Conservation (phyloP, 2,329 filamentous ascomycete genomes). For the Neonectria punicea region DNA sequence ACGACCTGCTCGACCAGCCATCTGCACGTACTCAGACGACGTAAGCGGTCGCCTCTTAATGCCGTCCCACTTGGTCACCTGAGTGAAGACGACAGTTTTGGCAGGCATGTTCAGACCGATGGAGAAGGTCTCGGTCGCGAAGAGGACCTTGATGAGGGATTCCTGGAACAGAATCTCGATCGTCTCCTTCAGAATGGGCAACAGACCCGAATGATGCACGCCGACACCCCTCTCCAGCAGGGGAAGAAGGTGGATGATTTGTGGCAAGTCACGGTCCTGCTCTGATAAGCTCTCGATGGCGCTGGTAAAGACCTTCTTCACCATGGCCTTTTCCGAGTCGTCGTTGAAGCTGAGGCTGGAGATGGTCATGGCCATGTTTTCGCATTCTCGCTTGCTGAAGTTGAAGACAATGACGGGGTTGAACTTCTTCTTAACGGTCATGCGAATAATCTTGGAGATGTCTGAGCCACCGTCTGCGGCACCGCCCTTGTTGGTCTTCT, state of each 20-base stretch:
- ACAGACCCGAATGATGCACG: conserved; percentile 93
- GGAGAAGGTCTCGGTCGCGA: conserved; percentile 98
- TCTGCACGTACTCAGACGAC: conserved; percentile 96
- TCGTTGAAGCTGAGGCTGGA: conserved; percentile 93
- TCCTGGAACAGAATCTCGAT: conserved; percentile 99
- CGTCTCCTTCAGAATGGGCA: conserved; percentile 97
- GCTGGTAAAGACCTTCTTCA: conserved; percentile 91
- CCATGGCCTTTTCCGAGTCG: conserved; percentile 93
- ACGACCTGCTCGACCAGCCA: conserved; percentile 97
- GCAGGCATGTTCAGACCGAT: conserved; percentile 99
- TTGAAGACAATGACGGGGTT: conserved; percentile 99
- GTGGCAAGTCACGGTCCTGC: conserved; percentile 87
- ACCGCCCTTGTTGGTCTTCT: conserved; percentile 89
- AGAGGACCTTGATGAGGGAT: conserved; percentile 95
- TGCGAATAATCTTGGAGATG: conserved; percentile 97
- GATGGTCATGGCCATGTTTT: conserved; percentile 88
- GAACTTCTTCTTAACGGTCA: conserved; percentile 98
- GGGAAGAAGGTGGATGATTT: conserved; percentile 91
- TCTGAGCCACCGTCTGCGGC: conserved; percentile 79
- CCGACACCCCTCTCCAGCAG: conserved; percentile 92
- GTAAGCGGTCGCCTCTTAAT: conserved; percentile 83
- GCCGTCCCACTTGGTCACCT: conserved; percentile 95
- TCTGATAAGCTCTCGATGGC: conserved; percentile 93
- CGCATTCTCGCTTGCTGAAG: conserved; percentile 98
- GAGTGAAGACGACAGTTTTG: conserved; percentile 99